Evolutionary conservation across 179 eudicot genomes (phyloP).

Genomic region (Drosera spatulata): DNA sequence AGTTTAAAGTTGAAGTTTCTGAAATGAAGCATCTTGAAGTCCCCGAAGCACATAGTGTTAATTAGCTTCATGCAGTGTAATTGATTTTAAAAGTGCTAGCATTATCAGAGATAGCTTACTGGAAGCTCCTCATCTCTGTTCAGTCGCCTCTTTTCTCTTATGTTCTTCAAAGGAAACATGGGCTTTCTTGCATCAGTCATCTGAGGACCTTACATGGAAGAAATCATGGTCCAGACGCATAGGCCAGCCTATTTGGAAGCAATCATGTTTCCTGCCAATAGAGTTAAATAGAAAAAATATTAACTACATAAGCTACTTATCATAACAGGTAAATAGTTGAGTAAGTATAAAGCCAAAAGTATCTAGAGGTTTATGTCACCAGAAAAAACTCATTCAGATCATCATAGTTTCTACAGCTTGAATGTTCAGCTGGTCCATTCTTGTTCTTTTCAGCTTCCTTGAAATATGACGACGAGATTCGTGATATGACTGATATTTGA

Average conservation of each 20-base stretch:
- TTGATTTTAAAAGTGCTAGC: conserved; percentile 2
- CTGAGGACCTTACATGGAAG: conserved; percentile 30
- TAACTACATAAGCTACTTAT: neutral
- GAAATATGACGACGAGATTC: conserved; percentile 13
- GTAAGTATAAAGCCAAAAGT: conserved; percentile 3
- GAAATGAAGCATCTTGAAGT: too few relatives aligned
- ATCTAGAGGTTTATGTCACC: conserved; percentile 29
- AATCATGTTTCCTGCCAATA: conserved; percentile 63
- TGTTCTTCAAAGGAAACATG: conserved; percentile 15
- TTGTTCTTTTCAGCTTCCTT: conserved; percentile 85
- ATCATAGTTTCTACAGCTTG: conserved; percentile 97
- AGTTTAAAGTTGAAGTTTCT: too few relatives aligned
- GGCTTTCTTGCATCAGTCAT: conserved; percentile 21
- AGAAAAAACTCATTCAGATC: conserved; percentile 91
- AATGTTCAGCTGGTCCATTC: conserved; percentile 76
- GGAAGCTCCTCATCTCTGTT: conserved; percentile 50
- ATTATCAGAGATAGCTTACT: conserved; percentile 30
- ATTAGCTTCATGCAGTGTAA: too few relatives aligned
- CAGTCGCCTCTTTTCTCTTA: conserved; percentile 18
- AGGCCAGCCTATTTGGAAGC: conserved; percentile 96
- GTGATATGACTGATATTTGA: conserved; percentile 13
- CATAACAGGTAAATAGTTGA: neutral
- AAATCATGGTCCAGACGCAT: conserved; percentile 70
- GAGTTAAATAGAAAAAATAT: conserved; percentile 2
- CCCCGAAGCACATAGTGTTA: too few relatives aligned